A percentile compares a stretch with the other conserved stretches of the same genome.
Conservation (phyloP, 305 asterid species). For the Plantago rigida region DNA sequence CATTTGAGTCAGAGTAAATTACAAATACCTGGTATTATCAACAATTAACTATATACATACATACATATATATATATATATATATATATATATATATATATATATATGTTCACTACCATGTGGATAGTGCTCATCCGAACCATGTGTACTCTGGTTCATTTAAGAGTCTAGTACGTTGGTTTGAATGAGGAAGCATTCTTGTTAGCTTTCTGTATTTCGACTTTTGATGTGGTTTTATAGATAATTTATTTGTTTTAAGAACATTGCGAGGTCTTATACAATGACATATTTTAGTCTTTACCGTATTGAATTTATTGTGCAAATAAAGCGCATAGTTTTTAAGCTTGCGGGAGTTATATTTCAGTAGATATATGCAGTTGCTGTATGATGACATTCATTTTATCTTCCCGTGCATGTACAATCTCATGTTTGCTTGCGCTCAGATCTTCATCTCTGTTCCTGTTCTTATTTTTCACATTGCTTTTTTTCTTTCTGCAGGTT, state of each 20-base stretch:
- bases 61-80: too few species aligned
- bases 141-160: too few species aligned
- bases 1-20: too few species aligned
- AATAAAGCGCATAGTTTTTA: background rate
- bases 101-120: too few species aligned
- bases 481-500: slow-evolving; percentile 42
- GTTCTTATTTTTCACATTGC: background rate
- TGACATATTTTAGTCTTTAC: background rate
- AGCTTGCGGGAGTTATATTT: background rate
- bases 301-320: background rate
- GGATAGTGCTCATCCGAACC: too few species aligned
- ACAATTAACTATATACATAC: too few species aligned
- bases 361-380: background rate
- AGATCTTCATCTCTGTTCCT: slow-evolving; percentile 6
- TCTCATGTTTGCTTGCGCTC: slow-evolving; percentile 19
- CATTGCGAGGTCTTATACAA: background rate
- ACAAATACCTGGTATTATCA: too few species aligned
- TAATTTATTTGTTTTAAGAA: background rate
- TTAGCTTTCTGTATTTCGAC: background rate
- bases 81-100: too few species aligned
- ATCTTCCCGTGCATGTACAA: slow-evolving; percentile 6
- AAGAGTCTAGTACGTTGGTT: too few species aligned
- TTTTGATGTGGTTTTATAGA: background rate
- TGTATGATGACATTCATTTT: slow-evolving; percentile 1
- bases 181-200: background rate